Evolutionary conservation across 2,329 filamentous ascomycete species (phyloP).

Genomic region (Leptodontidium sp.): DNA sequence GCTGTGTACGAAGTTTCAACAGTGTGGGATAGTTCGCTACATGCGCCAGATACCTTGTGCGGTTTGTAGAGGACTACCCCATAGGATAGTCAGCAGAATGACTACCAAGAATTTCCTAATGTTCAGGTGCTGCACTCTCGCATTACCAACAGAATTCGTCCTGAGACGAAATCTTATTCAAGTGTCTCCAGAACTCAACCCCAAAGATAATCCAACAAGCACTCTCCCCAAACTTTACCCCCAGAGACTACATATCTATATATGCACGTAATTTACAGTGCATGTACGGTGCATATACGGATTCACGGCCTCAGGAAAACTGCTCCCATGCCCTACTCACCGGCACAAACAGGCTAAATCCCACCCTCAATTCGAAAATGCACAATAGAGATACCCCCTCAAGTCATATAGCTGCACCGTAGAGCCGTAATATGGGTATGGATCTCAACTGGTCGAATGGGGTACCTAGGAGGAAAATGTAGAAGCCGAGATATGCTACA

Average conservation of each 20-base stretch:
- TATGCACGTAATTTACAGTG: conserved; percentile 5
- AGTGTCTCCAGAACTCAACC: neutral
- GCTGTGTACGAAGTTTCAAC: neutral
- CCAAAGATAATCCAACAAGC: neutral
- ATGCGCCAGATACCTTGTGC: no score
- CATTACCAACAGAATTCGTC: neutral
- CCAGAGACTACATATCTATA: neutral
- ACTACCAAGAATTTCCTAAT: no score
- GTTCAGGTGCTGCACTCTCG: neutral
- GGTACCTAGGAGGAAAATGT: neutral
- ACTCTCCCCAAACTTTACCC: no score
- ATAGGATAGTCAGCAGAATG: no score
- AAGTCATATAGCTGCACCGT: neutral
- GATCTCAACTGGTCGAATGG: neutral
- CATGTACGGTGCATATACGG: conserved; percentile 3
- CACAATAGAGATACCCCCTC: neutral
- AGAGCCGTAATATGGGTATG: neutral
- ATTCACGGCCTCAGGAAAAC: neutral
- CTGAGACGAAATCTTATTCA: neutral
- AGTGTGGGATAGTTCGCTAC: neutral
- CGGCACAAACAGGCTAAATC: conserved; percentile 12
- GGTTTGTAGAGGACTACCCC: no score
- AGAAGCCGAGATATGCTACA: neutral
- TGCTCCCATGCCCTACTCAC: neutral
- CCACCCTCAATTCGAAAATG: neutral